Evolutionary conservation across 2,329 filamentous ascomycete genomes (phyloP), one percentile per base, ranked within the genome.

Genomic region (Talaromyces sp.): DNA sequence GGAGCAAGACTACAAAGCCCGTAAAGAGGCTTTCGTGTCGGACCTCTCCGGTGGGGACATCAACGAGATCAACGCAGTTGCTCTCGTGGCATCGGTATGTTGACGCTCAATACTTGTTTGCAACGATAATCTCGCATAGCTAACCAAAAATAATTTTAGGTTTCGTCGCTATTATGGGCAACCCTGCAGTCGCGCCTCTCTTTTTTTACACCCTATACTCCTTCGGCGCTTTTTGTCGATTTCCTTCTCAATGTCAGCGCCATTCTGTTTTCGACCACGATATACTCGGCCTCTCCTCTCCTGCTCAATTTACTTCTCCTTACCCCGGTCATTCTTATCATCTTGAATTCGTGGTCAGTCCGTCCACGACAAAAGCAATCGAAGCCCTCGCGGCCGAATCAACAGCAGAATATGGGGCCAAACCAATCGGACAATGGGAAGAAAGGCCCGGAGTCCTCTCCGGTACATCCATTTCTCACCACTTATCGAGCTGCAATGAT

Each of bases 21-120:
- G 90, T 70, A 99, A 99, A 82, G 93, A 96, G 83, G 92, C 92
- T 74, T 97, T 97, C 77, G 95, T 99, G 73, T 97, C 94, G 63
- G 91, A 93, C 76, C 87, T 97, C 35, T 89, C 90, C 7, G 95
- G 95, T 47, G 92, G 95, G 66, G 85, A 88, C 37, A 88, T 96
- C 67, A 81, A 85, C 70, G 95, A 99, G 76, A 93, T 99, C 80
- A 94, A 93, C 76, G 85, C 87, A 71, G 91, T 98, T 70, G 92
- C 91, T 57, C 85, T 91, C 58, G 89, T 96, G 69, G 92, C 92
- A 74, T 89, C 93, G 74, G 95, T 97, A 57, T 22, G 63, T 57
- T 16, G n/a, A 43, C 19, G 4, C 16, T 19, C 16, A 54, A 35
- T 2, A 35, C 7, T 22, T 22, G 4, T 10, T 10, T 7, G 24